Evolutionary conservation across 2,329 filamentous ascomycete genomes (phyloP).

Genomic region (Aspergillus costaricaensis): DNA sequence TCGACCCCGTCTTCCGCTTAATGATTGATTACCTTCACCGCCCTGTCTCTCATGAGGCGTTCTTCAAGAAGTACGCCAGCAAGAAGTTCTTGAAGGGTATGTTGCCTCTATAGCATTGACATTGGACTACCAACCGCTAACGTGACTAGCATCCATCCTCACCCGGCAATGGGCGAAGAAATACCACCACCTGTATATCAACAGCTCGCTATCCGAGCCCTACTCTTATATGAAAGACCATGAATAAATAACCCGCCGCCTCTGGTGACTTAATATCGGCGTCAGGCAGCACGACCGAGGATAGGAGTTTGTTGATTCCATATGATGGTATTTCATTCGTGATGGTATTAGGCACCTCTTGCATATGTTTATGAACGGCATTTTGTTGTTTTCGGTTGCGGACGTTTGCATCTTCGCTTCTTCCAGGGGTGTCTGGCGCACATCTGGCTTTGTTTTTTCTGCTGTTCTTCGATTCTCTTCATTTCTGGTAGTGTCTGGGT

Average conservation of each 20-base stretch:
- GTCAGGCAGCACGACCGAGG: constrained; percentile 25
- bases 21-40: constrained; percentile 97
- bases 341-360: constrained; percentile 43
- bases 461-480: constrained; percentile 21
- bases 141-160: constrained; percentile 74
- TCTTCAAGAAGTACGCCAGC: constrained; percentile 99
- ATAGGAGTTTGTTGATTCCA: constrained; percentile 36
- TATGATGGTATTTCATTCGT: constrained; percentile 46
- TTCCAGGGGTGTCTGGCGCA: constrained; percentile 39
- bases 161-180: constrained; percentile 93
- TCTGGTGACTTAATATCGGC: constrained; percentile 26
- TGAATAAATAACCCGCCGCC: constrained; percentile 30
- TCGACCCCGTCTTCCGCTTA: constrained; percentile 85
- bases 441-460: constrained; percentile 26
- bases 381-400: constrained; percentile 35
- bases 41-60: constrained; percentile 90
- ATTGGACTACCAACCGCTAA: constrained; percentile 19
- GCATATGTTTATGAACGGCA: constrained; percentile 44
- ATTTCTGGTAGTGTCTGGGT: constrained; percentile 26
- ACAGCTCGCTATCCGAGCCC: constrained; percentile 33
- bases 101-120: constrained; percentile 25
- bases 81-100: constrained; percentile 99
- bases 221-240: constrained; percentile 36
- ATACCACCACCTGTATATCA: constrained; percentile 52
- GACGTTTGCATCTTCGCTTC: constrained; percentile 37